Conservation (phyloP, 169 alveolate species). For the Babesia divergens region DNA sequence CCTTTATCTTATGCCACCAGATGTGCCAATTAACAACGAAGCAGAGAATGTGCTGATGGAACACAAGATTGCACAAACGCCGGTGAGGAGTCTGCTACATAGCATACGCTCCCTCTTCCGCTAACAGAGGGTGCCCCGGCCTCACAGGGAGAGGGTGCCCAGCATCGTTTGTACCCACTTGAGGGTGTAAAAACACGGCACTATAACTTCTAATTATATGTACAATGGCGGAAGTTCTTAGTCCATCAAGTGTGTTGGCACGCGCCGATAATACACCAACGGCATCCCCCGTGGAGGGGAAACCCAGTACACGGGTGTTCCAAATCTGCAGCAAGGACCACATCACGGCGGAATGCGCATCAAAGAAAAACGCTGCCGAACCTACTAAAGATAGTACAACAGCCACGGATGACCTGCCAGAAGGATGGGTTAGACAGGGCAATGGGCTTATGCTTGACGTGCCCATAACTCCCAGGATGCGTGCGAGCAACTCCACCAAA, state of each 20-base stretch:
- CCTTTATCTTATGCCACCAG: constrained; percentile 17
- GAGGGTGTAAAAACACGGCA: no score
- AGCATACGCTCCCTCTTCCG: neutral
- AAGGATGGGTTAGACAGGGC: constrained; percentile 61
- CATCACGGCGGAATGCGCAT: neutral
- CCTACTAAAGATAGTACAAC: neutral
- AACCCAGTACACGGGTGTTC: constrained; percentile 3
- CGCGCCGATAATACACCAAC: no score
- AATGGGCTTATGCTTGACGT: constrained; percentile 52
- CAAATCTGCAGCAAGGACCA: constrained; percentile 1
- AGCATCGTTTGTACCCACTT: no score
- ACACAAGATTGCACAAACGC: neutral
- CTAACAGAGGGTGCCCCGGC: neutral
- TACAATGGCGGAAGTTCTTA: no score
- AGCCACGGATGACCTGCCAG: constrained; percentile 38
- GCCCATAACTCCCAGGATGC: constrained; percentile 49
- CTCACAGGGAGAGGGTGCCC: neutral
- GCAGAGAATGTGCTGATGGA: neutral
- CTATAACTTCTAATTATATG: no score
- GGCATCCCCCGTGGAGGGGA: neutral
- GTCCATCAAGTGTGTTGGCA: no score
- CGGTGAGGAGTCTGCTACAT: neutral
- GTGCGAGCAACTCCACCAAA: neutral
- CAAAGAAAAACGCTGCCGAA: neutral
- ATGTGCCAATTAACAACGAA: neutral